Percentiles rank a stretch among this genome's conserved stretches.
These are phyloP conservation scores for Glutinoglossum americanum DNA, from an alignment of 495 filamentous ascomycete species.

Conservation along the genomic window DNA sequence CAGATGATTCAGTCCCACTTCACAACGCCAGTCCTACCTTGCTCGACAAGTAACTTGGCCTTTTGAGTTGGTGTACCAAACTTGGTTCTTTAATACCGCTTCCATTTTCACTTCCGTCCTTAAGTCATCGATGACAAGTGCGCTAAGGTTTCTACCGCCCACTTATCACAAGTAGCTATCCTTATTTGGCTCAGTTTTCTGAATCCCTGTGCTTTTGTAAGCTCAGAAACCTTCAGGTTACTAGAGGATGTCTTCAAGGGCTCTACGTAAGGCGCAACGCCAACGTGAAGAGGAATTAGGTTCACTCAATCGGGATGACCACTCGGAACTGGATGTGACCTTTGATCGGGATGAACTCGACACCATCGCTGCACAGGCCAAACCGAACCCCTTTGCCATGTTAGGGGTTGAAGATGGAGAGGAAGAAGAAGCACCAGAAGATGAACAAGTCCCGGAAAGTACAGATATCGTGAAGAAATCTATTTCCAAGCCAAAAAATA, in stretches of 20 bases:
- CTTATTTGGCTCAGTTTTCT: background rate
- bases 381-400: slow-evolving; percentile 16
- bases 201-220: too few species aligned
- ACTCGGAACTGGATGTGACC: slow-evolving; percentile 6
- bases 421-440: slow-evolving; percentile 23
- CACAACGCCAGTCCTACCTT: too few species aligned
- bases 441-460: slow-evolving; percentile 15
- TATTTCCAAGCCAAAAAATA: slow-evolving; percentile 19
- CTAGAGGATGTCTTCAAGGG: slow-evolving; percentile 50
- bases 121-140: too few species aligned
- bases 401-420: slow-evolving; percentile 21
- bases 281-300: slow-evolving; percentile 29
- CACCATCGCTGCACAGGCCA: slow-evolving; percentile 5
- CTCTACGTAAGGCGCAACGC: slow-evolving; percentile 53
- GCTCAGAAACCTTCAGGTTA: too few species aligned
- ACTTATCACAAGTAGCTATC: too few species aligned
- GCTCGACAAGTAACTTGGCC: too few species aligned
- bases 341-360: slow-evolving; percentile 8
- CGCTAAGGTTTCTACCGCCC: too few species aligned
- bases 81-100: too few species aligned
- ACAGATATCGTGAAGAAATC: slow-evolving; percentile 17
- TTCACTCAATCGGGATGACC: too few species aligned
- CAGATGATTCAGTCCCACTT: too few species aligned
- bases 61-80: too few species aligned
- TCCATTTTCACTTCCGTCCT: too few species aligned